Conservation (phyloP, 1,139 yeast species). For the Nakaseomyces bracarensis region DNA sequence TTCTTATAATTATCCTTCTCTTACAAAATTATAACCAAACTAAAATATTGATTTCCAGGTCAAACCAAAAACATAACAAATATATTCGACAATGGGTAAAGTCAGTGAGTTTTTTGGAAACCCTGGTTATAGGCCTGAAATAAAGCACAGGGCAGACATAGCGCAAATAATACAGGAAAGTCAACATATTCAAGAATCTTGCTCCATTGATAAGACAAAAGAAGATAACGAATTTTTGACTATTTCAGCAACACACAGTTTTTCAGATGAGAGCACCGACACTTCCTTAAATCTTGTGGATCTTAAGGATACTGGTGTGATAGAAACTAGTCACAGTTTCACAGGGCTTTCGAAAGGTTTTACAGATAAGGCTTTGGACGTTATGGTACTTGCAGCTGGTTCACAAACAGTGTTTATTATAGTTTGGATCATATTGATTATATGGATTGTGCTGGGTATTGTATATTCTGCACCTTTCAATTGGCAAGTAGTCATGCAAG, state of each 20-base stretch:
- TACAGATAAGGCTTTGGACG: slow-evolving; percentile 21
- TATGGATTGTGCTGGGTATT: slow-evolving; percentile 33
- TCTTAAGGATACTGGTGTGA: slow-evolving; percentile 8
- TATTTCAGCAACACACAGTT: neutral
- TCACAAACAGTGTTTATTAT: slow-evolving; percentile 25
- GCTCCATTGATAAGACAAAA: neutral
- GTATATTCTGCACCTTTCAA: slow-evolving; percentile 29
- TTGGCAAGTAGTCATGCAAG: slow-evolving; percentile 39
- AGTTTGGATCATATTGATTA: slow-evolving; percentile 27
- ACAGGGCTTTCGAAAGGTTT: slow-evolving; percentile 22
- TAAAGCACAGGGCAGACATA: slow-evolving; percentile 4
- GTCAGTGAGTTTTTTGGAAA: slow-evolving; percentile 6
- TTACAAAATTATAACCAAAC: neutral
- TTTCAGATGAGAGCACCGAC: slow-evolving; percentile 6
- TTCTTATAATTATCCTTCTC: no score
- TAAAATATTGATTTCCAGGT: neutral
- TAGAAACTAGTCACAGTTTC: slow-evolving; percentile 19
- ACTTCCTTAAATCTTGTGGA: slow-evolving; percentile 2
- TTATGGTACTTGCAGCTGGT: slow-evolving; percentile 28
- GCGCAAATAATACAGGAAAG: neutral
- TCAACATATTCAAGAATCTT: neutral
- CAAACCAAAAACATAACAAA: no score
- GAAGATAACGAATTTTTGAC: slow-evolving; percentile 1
- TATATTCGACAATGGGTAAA: slow-evolving; percentile 7
- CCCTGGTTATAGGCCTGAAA: slow-evolving; percentile 8